Base-by-base conservation (phyloP, 192 early-diverging fungal genomes). In the Coemansia sp. region DNA sequence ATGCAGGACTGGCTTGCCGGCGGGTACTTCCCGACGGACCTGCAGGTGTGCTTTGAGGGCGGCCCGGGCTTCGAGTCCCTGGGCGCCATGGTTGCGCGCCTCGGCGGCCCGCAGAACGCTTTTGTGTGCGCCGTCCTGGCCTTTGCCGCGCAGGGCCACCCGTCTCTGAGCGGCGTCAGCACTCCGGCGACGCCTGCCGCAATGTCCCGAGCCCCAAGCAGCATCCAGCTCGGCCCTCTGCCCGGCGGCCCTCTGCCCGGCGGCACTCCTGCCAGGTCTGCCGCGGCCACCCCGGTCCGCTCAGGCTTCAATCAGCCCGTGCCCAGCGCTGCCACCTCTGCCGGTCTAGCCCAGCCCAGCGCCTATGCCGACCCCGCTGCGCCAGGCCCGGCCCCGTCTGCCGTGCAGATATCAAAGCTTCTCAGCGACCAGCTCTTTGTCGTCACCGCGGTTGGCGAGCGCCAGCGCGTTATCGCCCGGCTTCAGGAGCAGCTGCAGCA, bases 1-100 rank as follows among this genome's bases (percentile, higher is more conserved):
- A 98, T 98, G 95, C 91, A 98, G 38, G 92, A 91, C 33, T 98
- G 95, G 95, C 92, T 83, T 72, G 81, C 80, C 18, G 85, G 81
- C 18, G 90, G 89, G 21, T 98, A 91, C 65, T 96, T 98, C 59
- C 77, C 80, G 0, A 72, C 79, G 17, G 83, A 86, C 35, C 79
- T 98, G 27, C 84, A 91, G 21, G 85, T 98, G 27, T 86, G 88
- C 69, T 80, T 85, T 34, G 88, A 89, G 23, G 88, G 89, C 35
- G 88, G 92, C 25, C 25, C 81, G 3, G 65, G 63, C 3, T 96
- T 93, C 69, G 90, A 94, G 58, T 89, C 89, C 0, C 69, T 98
- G 3, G 81, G 84, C 14, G 60, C 66, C 5, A 78, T 92, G 40
- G 68, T 94, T 38, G 63, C 80, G 25, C 78, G 81, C 26, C 76